Percentiles rank a stretch among this genome's conserved stretches.
phyloP scores from a whole-genome alignment of 352 stramenopile species.

The Thalassiosira mediterranea region DNA sequence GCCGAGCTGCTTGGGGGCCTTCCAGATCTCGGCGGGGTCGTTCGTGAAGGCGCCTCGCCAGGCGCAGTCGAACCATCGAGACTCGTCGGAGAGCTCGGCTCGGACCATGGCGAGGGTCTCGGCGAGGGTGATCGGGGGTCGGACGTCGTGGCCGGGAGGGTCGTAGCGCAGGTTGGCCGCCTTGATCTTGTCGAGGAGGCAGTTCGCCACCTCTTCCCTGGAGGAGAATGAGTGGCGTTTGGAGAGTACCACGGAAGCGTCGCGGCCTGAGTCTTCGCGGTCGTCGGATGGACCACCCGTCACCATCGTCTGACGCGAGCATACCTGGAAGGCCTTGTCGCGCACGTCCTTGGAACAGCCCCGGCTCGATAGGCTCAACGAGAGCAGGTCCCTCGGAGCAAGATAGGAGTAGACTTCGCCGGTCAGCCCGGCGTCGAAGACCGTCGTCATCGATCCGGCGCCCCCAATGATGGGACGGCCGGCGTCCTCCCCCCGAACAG shows the following conservation, averaged over 20 bases:
- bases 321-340: too few species aligned
- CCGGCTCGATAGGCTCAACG: too few species aligned
- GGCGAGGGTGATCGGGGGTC: background rate
- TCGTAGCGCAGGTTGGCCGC: background rate
- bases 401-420: background rate
- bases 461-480: too few species aligned
- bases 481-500: too few species aligned
- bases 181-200: background rate
- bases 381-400: background rate
- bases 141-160: background rate
- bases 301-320: background rate
- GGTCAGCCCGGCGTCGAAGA: too few species aligned
- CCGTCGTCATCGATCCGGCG: too few species aligned
- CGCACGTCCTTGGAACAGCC: too few species aligned
- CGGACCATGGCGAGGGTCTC: background rate
- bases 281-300: background rate
- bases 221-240: background rate
- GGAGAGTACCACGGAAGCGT: constrained; percentile 3
- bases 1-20: background rate
- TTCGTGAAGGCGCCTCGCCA: background rate
- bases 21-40: constrained; percentile 3
- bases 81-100: background rate
- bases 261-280: background rate
- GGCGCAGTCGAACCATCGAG: background rate
- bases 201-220: background rate